These are phyloP conservation scores for Daldinia eschscholtzii DNA, from an alignment of 2,329 filamentous ascomycete species.

Conservation along the genomic window DNA sequence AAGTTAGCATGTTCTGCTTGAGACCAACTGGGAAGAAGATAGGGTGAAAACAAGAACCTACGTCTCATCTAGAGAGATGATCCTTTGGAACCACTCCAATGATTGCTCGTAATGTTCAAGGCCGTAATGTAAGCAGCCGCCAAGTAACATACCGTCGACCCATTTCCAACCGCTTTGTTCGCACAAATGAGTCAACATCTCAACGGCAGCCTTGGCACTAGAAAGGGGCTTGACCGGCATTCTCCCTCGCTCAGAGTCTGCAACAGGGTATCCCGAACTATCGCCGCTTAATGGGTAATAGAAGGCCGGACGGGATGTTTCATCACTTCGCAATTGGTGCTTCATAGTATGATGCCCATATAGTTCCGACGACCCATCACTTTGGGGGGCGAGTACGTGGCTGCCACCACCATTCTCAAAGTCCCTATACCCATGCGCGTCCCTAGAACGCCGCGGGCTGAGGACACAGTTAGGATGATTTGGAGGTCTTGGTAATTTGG, in stretches of 20 bases:
- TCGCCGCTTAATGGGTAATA: slow-evolving; percentile 47
- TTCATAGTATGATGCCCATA: slow-evolving; percentile 38
- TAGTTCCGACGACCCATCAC: slow-evolving; percentile 29
- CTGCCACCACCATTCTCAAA: slow-evolving; percentile 27
- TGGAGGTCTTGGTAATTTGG: slow-evolving; percentile 61
- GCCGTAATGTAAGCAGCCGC: slow-evolving; percentile 92
- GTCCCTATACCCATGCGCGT: slow-evolving; percentile 31
- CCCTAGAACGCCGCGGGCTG: slow-evolving; percentile 39
- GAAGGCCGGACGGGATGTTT: slow-evolving; percentile 39
- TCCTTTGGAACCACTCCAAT: slow-evolving; percentile 78
- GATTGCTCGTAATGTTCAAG: slow-evolving; percentile 86
- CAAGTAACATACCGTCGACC: slow-evolving; percentile 92
- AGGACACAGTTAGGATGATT: slow-evolving; percentile 36
- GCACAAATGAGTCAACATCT: slow-evolving; percentile 79
- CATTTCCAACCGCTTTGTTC: slow-evolving; percentile 87
- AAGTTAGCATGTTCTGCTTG: slow-evolving; percentile 22
- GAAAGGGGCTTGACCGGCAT: slow-evolving; percentile 58
- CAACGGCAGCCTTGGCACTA: slow-evolving; percentile 75
- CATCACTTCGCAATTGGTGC: slow-evolving; percentile 30
- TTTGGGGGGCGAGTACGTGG: slow-evolving; percentile 30
- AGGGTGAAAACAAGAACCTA: slow-evolving; percentile 53
- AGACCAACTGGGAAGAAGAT: not conserved
- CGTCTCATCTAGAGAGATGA: slow-evolving; percentile 68
- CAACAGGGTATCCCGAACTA: slow-evolving; percentile 37
- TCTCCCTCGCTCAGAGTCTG: slow-evolving; percentile 43